These are phyloP conservation scores for Annulohypoxylon bovei DNA, from an alignment of 495 filamentous ascomycete genomes.

Conservation along the genomic window DNA sequence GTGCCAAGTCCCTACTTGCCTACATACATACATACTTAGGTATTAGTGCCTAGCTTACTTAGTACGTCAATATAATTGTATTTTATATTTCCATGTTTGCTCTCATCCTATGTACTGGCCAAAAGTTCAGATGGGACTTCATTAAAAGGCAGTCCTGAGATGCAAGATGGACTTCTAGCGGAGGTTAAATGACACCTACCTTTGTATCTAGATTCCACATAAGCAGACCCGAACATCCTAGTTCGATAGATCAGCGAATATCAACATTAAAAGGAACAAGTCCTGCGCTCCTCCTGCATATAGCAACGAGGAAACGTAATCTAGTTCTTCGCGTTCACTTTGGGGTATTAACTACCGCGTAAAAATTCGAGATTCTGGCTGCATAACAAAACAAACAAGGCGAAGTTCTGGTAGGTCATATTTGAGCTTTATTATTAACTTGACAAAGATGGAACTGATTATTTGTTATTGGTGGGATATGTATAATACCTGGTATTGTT, in stretches of 20 bases:
- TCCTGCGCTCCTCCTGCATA: slow-evolving; percentile 24
- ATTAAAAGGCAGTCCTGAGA: background rate
- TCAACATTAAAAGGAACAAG: slow-evolving; percentile 27
- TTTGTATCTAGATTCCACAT: no score
- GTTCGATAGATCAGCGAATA: slow-evolving; percentile 11
- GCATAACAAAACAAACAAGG: slow-evolving; percentile 3
- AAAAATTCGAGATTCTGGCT: background rate
- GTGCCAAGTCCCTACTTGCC: no score
- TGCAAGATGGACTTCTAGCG: background rate
- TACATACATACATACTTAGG: background rate
- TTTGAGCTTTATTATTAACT: slow-evolving; percentile 4
- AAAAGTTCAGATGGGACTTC: background rate
- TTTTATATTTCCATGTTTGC: background rate
- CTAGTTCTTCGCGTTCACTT: slow-evolving; percentile 1
- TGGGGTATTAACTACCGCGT: background rate
- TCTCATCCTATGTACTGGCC: background rate
- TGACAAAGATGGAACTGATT: background rate
- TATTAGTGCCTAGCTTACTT: no score
- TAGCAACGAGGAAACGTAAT: slow-evolving; percentile 10
- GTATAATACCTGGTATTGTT: background rate
- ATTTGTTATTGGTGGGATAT: background rate
- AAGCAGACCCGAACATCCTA: slow-evolving; percentile 2
- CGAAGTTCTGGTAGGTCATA: background rate
- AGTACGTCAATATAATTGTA: background rate
- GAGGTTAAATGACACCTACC: background rate